A percentile compares a stretch with the other conserved stretches of the same genome.
These are phyloP conservation scores for Obelidium mucronatum DNA, from an alignment of 192 early-diverging fungal species.

Conservation along the genomic window DNA sequence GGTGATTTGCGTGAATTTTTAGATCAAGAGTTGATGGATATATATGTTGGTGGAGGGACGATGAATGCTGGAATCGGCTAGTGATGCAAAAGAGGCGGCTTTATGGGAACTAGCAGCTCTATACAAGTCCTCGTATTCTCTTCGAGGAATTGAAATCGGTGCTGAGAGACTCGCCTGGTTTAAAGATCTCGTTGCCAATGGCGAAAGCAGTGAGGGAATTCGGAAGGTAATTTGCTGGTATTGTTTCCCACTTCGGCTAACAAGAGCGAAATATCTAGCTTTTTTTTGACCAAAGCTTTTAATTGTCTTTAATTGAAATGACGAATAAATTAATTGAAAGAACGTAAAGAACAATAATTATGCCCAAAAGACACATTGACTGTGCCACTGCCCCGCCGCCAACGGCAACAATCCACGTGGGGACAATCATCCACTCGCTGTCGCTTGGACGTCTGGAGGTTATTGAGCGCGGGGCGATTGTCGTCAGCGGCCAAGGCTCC, in stretches of 20 bases:
- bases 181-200: neutral
- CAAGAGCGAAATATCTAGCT: neutral
- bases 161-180: neutral
- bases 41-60: too few species aligned
- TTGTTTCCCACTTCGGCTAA: neutral
- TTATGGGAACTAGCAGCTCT: neutral
- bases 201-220: neutral
- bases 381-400: too few species aligned
- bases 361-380: too few species aligned
- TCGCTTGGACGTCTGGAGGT: conserved; percentile 71
- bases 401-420: too few species aligned
- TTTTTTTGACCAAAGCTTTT: neutral
- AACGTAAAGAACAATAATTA: too few species aligned
- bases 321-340: neutral
- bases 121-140: neutral
- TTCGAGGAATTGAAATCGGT: conserved; percentile 4
- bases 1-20: too few species aligned
- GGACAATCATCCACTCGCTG: conserved; percentile 73
- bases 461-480: conserved; percentile 68
- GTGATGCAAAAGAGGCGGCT: too few species aligned
- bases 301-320: neutral
- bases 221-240: neutral
- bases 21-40: too few species aligned
- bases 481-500: conserved; percentile 65
- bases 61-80: too few species aligned